These are phyloP conservation scores for Saccharomycopsis capsularis DNA, from an alignment of 805 yeast genomes.

Conservation along the genomic window DNA sequence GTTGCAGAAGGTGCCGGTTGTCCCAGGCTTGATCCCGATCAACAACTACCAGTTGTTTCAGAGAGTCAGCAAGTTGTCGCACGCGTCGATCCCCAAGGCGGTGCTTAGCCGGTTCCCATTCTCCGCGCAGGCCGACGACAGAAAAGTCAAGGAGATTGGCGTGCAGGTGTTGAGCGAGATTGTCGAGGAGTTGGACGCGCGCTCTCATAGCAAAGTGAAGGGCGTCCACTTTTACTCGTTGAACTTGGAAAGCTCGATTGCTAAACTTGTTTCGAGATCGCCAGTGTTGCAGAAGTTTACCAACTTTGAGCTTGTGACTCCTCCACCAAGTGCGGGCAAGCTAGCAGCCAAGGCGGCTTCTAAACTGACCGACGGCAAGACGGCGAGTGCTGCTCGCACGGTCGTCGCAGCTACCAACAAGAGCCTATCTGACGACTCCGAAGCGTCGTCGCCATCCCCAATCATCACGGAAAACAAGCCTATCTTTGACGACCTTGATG, in stretches of 20 bases:
- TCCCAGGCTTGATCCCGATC: constrained; percentile 91
- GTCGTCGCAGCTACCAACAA: background rate
- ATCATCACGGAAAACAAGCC: background rate
- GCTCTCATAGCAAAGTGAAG: constrained; percentile 41
- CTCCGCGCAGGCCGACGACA: constrained; percentile 61
- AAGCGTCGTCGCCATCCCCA: background rate
- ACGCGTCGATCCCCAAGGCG: constrained; percentile 67
- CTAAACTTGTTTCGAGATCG: constrained; percentile 67
- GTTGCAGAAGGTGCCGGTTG: constrained; percentile 36
- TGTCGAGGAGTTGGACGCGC: constrained; percentile 46
- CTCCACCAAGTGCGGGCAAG: background rate
- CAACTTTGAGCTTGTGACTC: constrained; percentile 1
- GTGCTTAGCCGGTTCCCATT: constrained; percentile 50
- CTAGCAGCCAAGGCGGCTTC: constrained; percentile 1
- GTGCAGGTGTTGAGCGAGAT: constrained; percentile 65
- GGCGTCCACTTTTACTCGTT: constrained; percentile 92
- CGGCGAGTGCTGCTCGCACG: background rate
- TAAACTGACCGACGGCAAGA: too few relatives aligned
- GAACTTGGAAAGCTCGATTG: constrained; percentile 87
- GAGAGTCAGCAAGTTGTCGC: constrained; percentile 83
- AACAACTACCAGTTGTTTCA: constrained; percentile 76
- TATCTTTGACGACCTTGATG: background rate
- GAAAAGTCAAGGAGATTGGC: constrained; percentile 74
- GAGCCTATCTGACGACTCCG: background rate
- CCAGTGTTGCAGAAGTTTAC: constrained; percentile 18